These are phyloP conservation scores for Kondoa malvinella DNA, from an alignment of 768 basidiomycete species.

Conservation along the genomic window DNA sequence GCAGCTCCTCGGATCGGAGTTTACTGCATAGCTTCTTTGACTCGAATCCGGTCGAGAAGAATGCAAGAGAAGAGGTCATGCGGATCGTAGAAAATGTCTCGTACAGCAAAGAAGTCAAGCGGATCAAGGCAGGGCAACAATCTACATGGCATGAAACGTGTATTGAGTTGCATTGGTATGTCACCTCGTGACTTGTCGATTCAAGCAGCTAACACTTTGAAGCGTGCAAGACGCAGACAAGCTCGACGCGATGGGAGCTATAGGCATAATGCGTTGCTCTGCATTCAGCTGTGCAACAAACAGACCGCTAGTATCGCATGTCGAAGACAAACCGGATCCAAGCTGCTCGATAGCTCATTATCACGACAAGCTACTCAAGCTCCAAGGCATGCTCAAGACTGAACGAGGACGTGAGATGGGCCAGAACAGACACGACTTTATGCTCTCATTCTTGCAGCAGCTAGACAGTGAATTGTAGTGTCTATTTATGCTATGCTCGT, in stretches of 20 bases:
- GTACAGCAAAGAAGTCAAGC: constrained; percentile 18
- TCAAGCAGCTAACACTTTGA: background rate
- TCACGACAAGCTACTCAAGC: constrained; percentile 23
- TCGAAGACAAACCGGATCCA: background rate
- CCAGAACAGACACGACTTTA: background rate
- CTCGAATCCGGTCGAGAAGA: background rate
- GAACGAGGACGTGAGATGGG: constrained; percentile 5
- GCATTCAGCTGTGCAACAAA: background rate
- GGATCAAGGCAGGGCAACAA: constrained; percentile 9
- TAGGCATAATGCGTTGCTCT: background rate
- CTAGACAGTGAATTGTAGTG: background rate
- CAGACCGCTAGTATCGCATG: background rate
- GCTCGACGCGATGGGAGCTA: constrained; percentile 14
- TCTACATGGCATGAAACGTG: constrained; percentile 12
- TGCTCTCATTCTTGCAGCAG: background rate
- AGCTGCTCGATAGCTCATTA: constrained; percentile 22
- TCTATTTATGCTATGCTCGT: no score
- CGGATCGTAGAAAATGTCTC: constrained; percentile 12
- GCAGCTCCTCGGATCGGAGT: background rate
- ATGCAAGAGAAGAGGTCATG: constrained; percentile 3
- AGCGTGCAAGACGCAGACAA: constrained; percentile 19
- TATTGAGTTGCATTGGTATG: constrained; percentile 14
- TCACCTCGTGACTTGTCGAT: background rate
- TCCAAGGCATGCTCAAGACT: constrained; percentile 21
- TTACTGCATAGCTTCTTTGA: background rate